phyloP scores from a whole-genome alignment of 495 filamentous ascomycete species.

The Chaetomium cochliodes region DNA sequence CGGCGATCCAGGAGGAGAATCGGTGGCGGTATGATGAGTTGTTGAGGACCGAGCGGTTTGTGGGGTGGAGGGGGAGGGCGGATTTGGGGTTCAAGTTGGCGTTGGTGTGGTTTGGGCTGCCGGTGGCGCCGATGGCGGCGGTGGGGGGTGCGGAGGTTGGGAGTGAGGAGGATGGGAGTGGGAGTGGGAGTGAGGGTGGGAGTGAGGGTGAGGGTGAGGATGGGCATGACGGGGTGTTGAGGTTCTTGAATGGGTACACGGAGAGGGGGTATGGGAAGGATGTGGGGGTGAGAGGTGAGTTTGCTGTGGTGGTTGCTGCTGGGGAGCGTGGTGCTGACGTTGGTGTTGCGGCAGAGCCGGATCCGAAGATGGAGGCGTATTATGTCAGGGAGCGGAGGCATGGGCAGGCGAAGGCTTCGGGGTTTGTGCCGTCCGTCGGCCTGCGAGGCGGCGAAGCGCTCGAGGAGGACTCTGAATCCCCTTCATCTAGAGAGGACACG shows the following conservation, averaged over 20 bases:
- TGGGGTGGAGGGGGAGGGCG: background rate
- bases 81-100: conserved; percentile 34
- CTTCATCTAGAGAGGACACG: background rate
- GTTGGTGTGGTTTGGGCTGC: conserved; percentile 33
- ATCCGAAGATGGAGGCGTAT: conserved; percentile 14
- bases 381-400: background rate
- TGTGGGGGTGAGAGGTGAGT: conserved; percentile 13
- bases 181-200: conserved; percentile 6
- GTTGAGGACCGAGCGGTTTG: conserved; percentile 12
- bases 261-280: conserved; percentile 18
- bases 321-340: background rate
- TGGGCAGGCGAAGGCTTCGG: no score
- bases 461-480: background rate
- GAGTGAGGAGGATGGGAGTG: conserved; percentile 16
- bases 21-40: conserved; percentile 23
- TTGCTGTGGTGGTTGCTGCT: background rate
- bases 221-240: conserved; percentile 7
- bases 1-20: conserved; percentile 26
- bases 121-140: conserved; percentile 29
- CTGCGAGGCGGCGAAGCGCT: conserved; percentile 25
- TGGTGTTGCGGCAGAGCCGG: conserved; percentile 2
- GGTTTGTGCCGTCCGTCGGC: background rate
- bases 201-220: conserved; percentile 18
- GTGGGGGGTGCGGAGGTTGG: conserved; percentile 8
- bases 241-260: conserved; percentile 22